Conservation (phyloP, 495 filamentous ascomycete species). For the Talaromyces stipitatus region DNA sequence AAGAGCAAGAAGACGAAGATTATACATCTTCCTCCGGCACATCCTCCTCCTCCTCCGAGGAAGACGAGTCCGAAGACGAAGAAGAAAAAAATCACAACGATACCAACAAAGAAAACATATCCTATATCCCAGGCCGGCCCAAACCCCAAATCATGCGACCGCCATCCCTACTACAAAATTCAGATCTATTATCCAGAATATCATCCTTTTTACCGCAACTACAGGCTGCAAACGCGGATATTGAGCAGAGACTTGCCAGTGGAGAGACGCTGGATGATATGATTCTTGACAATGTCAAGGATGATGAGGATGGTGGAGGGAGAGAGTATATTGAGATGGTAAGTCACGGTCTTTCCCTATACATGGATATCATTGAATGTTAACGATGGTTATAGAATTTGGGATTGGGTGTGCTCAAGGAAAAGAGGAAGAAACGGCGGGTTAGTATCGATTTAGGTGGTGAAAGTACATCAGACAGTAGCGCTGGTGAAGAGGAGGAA, state of each 20-base stretch:
- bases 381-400: conserved; percentile 28
- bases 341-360: conserved; percentile 8
- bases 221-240: conserved; percentile 38
- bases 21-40: conserved; percentile 33
- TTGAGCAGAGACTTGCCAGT: conserved; percentile 33
- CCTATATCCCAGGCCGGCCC: conserved; percentile 21
- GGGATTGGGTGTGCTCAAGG: conserved; percentile 45
- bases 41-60: conserved; percentile 18
- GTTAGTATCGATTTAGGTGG: conserved; percentile 10
- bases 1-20: conserved; percentile 17
- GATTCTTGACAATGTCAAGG: conserved; percentile 25
- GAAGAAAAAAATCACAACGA: conserved; percentile 14
- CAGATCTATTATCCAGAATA: conserved; percentile 30
- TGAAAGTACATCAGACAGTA: conserved; percentile 5
- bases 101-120: conserved; percentile 9
- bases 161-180: no score
- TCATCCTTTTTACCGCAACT: conserved; percentile 40
- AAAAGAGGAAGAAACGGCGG: conserved; percentile 27
- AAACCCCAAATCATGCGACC: conserved; percentile 31
- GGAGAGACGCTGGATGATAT: conserved; percentile 26
- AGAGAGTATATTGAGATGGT: conserved; percentile 48
- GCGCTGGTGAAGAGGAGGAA: conserved; percentile 7
- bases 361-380: background rate
- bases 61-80: conserved; percentile 19
- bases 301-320: conserved; percentile 10